Percentiles rank a stretch among this genome's conserved stretches.
Evolutionary conservation across 768 basidiomycete species (phyloP).

Genomic region (Lactarius sanguifluus): DNA sequence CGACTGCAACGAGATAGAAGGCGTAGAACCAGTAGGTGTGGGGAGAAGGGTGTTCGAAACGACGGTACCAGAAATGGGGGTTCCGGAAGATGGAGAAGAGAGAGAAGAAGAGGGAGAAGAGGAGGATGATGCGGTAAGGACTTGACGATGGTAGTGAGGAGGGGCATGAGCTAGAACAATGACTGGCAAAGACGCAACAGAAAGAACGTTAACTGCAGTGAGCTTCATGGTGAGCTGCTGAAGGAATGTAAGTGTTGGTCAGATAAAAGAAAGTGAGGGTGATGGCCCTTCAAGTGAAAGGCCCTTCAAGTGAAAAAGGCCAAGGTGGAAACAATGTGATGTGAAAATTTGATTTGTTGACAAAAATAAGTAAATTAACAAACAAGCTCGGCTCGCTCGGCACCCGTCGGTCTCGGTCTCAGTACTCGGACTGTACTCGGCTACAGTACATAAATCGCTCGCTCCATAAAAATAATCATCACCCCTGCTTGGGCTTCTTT

Average conservation of each 20-base stretch:
- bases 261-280: slow-evolving; percentile 16
- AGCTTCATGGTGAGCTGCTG: slow-evolving; percentile 37
- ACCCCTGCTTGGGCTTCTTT: slow-evolving; percentile 68
- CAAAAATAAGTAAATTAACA: slow-evolving; percentile 1
- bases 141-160: slow-evolving; percentile 32
- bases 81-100: slow-evolving; percentile 18
- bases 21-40: slow-evolving; percentile 31
- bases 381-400: neutral
- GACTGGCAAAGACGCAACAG: slow-evolving; percentile 39
- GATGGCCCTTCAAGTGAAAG: slow-evolving; percentile 10
- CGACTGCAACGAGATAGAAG: slow-evolving; percentile 46
- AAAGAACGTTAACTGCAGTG: slow-evolving; percentile 34
- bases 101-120: slow-evolving; percentile 20
- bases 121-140: slow-evolving; percentile 29
- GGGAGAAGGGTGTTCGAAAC: slow-evolving; percentile 3
- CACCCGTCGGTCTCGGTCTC: neutral
- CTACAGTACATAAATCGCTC: slow-evolving; percentile 9
- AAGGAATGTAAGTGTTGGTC: neutral
- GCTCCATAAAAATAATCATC: slow-evolving; percentile 29
- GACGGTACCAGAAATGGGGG: neutral
- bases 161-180: slow-evolving; percentile 42
- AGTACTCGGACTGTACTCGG: neutral
- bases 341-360: neutral
- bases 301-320: slow-evolving; percentile 14
- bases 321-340: slow-evolving; percentile 1